Evolutionary conservation across 1,284 basidiomycete species (phyloP).

Genomic region (Polyporus tsugae): DNA sequence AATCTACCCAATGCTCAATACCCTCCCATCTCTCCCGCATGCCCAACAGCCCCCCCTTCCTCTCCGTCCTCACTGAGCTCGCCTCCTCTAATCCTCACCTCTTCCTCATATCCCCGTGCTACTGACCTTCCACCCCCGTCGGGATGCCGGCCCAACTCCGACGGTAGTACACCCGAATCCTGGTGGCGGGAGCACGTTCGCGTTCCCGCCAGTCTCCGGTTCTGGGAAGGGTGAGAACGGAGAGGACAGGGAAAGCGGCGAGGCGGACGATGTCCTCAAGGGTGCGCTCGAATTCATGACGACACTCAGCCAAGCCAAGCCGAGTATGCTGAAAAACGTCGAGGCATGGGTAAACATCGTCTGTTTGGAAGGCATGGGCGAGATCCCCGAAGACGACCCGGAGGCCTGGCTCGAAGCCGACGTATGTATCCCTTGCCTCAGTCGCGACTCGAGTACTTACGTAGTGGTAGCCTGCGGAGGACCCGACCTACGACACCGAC

Average conservation of each 20-base stretch:
- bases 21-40: conserved; percentile 62
- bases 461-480: conserved; percentile 61
- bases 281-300: conserved; percentile 82
- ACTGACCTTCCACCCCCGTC: conserved; percentile 70
- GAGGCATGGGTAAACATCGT: conserved; percentile 74
- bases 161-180: conserved; percentile 75
- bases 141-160: conserved; percentile 77
- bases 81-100: conserved; percentile 70
- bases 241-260: conserved; percentile 46
- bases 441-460: background rate
- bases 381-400: conserved; percentile 69
- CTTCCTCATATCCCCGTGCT: conserved; percentile 71
- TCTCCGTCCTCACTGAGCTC: conserved; percentile 76
- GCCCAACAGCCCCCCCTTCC: conserved; percentile 65
- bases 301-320: conserved; percentile 71
- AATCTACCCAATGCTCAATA: conserved; percentile 73
- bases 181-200: conserved; percentile 49
- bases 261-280: conserved; percentile 66
- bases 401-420: conserved; percentile 77
- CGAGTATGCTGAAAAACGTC: conserved; percentile 70
- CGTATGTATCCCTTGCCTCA: conserved; percentile 50
- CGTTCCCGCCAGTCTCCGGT: conserved; percentile 57
- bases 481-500: conserved; percentile 77
- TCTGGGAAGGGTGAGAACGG: conserved; percentile 30
- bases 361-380: conserved; percentile 83